Percentiles rank a stretch among this genome's conserved stretches.
Conservation (phyloP, 768 basidiomycete species). For the Rhizopogon rudus region DNA sequence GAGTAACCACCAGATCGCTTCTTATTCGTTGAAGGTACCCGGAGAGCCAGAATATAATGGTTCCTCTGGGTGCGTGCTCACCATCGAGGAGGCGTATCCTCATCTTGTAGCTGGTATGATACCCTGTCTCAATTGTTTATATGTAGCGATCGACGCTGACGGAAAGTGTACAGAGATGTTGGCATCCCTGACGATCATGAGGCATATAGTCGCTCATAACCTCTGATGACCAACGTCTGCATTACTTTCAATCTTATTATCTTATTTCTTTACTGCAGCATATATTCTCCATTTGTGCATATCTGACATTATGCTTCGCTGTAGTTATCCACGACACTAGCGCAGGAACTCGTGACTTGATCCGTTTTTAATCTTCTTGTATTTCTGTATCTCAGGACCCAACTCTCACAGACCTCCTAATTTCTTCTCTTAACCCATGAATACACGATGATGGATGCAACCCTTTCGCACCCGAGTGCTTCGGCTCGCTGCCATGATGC, state of each 20-base stretch:
- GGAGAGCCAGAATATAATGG: slow-evolving; percentile 49
- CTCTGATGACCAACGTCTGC: slow-evolving; percentile 21
- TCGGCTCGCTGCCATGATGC: neutral
- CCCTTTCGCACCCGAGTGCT: neutral
- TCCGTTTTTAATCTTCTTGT: neutral
- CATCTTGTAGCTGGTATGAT: slow-evolving; percentile 51
- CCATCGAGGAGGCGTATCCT: slow-evolving; percentile 55
- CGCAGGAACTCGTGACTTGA: neutral
- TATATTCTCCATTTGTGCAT: slow-evolving; percentile 5
- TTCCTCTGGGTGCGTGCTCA: slow-evolving; percentile 60
- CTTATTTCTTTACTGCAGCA: slow-evolving; percentile 1
- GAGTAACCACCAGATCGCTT: slow-evolving; percentile 48
- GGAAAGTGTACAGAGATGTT: slow-evolving; percentile 43
- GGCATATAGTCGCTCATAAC: slow-evolving; percentile 48
- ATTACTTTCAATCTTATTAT: slow-evolving; percentile 3
- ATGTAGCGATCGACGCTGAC: slow-evolving; percentile 7
- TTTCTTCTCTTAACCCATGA: neutral
- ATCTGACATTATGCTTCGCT: neutral
- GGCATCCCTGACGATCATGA: slow-evolving; percentile 59
- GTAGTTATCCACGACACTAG: neutral
- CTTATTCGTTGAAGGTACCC: slow-evolving; percentile 51
- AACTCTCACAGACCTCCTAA: neutral
- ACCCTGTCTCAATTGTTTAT: neutral
- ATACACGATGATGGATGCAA: neutral
- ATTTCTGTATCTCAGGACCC: neutral